Evolutionary conservation across 2,329 filamentous ascomycete species (phyloP).

Genomic region (Zopfia rhizophila): DNA sequence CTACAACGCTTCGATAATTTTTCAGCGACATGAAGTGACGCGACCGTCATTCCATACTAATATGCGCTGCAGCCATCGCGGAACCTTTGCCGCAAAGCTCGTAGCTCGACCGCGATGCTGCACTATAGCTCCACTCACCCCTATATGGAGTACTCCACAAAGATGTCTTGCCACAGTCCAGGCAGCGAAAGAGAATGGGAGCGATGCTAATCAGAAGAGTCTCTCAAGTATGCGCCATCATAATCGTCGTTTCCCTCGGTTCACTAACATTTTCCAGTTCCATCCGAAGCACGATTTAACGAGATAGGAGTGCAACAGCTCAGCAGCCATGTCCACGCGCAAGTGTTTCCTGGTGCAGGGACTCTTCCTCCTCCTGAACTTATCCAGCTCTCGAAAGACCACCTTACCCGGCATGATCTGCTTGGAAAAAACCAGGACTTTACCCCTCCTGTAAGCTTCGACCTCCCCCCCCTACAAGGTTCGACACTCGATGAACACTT

Average conservation of each 20-base stretch:
- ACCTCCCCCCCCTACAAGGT: conserved; percentile 83
- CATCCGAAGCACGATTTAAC: conserved; percentile 78
- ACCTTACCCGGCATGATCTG: conserved; percentile 85
- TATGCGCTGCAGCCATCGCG: conserved; percentile 45
- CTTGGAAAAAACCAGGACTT: conserved; percentile 90
- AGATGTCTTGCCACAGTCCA: conserved; percentile 40
- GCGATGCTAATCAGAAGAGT: conserved; percentile 13
- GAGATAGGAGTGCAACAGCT: conserved; percentile 95
- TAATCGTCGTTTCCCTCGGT: not conserved
- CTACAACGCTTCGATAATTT: not conserved
- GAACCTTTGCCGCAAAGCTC: conserved; percentile 30
- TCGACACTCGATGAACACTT: conserved; percentile 93
- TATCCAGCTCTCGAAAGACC: conserved; percentile 81
- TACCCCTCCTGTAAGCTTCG: conserved; percentile 78
- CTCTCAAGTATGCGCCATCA: conserved; percentile 33
- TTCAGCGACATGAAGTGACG: conserved; percentile 39
- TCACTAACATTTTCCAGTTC: conserved; percentile 36
- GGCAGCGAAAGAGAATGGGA: conserved; percentile 16
- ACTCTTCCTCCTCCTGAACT: conserved; percentile 73
- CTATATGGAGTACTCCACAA: conserved; percentile 28
- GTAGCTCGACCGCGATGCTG: conserved; percentile 30
- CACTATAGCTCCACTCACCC: conserved; percentile 15
- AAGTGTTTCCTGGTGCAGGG: conserved; percentile 76
- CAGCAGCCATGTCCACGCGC: conserved; percentile 81
- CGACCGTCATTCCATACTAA: conserved; percentile 23